phyloP scores from a whole-genome alignment of 495 filamentous ascomycete species.

The Penicillium herquei region DNA sequence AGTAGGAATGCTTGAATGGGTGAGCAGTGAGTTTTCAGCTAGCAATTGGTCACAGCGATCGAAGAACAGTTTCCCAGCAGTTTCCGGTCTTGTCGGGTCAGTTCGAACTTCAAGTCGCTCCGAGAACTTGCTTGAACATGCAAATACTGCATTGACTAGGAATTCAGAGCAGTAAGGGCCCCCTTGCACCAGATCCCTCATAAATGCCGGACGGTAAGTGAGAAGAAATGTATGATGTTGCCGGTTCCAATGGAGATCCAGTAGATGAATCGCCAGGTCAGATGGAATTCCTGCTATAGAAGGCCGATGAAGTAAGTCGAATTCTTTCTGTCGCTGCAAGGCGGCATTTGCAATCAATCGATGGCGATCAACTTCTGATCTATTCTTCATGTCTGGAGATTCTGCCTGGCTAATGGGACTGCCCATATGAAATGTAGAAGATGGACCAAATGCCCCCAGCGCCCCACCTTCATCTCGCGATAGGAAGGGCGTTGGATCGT shows the following conservation, averaged over 20 bases:
- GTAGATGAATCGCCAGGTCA: constrained; percentile 14
- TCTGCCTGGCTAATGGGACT: background rate
- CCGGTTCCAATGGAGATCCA: constrained; percentile 28
- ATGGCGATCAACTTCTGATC: background rate
- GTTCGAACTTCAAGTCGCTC: constrained; percentile 22
- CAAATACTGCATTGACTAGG: constrained; percentile 40
- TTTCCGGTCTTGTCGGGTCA: constrained; percentile 15
- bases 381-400: background rate
- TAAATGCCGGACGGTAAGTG: constrained; percentile 37
- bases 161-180: constrained; percentile 33
- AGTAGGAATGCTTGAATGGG: constrained; percentile 25
- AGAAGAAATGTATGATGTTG: constrained; percentile 33
- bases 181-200: constrained; percentile 34
- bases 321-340: constrained; percentile 1
- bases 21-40: constrained; percentile 12
- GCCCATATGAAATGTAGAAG: background rate
- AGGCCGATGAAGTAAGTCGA: background rate
- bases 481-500: background rate
- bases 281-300: constrained; percentile 1
- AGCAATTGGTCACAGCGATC: constrained; percentile 23
- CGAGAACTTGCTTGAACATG: constrained; percentile 30
- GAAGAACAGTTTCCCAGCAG: constrained; percentile 22
- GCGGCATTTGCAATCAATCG: constrained; percentile 7
- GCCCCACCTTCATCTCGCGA: background rate
- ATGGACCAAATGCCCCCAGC: background rate